Evolutionary conservation across 257 asterid genomes (phyloP), one percentile per base, ranked within the genome.

Genomic region (Rubia yunnanensis): DNA sequence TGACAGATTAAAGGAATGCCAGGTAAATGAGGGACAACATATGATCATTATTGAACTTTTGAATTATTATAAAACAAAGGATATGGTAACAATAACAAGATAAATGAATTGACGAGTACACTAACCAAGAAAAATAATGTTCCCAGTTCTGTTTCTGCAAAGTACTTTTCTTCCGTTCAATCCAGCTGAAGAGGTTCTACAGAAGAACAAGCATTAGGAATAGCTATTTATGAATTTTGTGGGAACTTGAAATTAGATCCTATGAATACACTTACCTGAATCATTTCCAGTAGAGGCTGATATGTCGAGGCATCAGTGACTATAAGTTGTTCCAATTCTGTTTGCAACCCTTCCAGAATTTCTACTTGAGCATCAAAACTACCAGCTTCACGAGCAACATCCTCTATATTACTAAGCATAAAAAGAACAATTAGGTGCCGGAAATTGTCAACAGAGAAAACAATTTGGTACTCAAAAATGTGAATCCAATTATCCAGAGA

Each of bases 311-410:
- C 58, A 75, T 94, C 84, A 64, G 63, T 65, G 63, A 73, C 73
- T 60, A 74, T 61, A 78, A 94, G 81, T 69, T 86, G 82, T 70
- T 73, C 81, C 65, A 90, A 73, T 81, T 94, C 99, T 48, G 82
- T 79, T 84, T 79, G 87, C 85, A 94, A 77, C 76, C 74, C 99
- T 94, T 76, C 73, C 68, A 77, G 71, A 74, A 67, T 82, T 62
- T 86, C 96, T 71, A 87, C 97, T 72, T 83, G 89, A 71, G 88
- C 77, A 81, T 94, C 88, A 26, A 83, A 59, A 74, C 97, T 88
- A 66, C 95, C 95, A 82, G 97, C 95, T 82, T 94, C 97, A 60
- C 99, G 99, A 73, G 97, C 81, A 64, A 81, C 83, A 76, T 94
- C 99, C 76, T 94, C 99, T 67, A 94, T 85, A 77, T 94, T 94